Evolutionary conservation across 1,284 basidiomycete species (phyloP).

Genomic region (Austropuccinia psidii): DNA sequence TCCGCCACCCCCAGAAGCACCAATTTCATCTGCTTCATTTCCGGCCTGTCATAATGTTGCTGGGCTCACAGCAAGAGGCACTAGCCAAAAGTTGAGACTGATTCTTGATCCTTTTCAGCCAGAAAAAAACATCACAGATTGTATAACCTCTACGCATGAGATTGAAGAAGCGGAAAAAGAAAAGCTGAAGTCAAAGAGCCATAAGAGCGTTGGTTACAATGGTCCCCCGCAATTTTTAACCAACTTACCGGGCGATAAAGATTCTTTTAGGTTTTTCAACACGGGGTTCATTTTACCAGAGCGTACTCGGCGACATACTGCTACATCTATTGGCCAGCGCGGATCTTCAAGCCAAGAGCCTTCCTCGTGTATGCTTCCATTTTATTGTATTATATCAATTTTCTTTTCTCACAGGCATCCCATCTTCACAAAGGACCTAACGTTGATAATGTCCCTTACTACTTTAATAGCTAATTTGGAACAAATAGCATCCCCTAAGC

Average conservation of each 20-base stretch:
- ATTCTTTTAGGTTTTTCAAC: conserved; percentile 35
- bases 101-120: conserved; percentile 12
- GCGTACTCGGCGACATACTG: conserved; percentile 17
- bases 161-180: conserved; percentile 3
- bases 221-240: conserved; percentile 33
- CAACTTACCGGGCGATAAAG: conserved; percentile 32
- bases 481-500: not conserved
- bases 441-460: not conserved
- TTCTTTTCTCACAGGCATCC: not conserved
- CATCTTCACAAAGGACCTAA: not conserved
- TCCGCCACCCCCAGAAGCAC: too few species aligned
- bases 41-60: too few species aligned
- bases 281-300: conserved; percentile 33
- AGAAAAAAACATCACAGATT: not conserved
- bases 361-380: not conserved
- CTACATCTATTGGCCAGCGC: not conserved
- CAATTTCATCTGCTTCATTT: too few species aligned
- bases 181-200: not conserved
- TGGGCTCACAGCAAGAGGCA: too few species aligned
- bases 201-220: not conserved
- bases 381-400: not conserved
- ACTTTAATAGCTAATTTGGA: not conserved
- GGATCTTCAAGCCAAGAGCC: not conserved
- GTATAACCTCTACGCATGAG: not conserved
- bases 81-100: conserved; percentile 26